These are phyloP conservation scores for Cryphonectria carpinicola DNA, from an alignment of 2,329 filamentous ascomycete species.

Conservation along the genomic window DNA sequence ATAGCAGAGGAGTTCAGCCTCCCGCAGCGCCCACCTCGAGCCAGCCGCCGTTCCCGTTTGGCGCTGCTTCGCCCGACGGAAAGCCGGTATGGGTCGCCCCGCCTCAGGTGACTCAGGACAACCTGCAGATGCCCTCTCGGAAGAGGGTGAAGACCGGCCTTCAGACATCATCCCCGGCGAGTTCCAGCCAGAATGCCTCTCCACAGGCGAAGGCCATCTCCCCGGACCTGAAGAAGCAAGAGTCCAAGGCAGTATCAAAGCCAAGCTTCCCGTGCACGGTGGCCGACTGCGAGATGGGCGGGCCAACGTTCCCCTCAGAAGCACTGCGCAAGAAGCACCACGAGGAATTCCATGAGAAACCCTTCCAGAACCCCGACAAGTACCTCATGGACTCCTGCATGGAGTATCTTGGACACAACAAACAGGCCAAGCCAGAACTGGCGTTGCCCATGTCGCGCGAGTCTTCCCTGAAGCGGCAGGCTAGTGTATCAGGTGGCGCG, in stretches of 20 bases:
- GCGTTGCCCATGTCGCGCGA: slow-evolving; percentile 57
- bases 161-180: slow-evolving; percentile 42
- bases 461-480: slow-evolving; percentile 55
- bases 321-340: slow-evolving; percentile 57
- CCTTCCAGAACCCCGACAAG: slow-evolving; percentile 57
- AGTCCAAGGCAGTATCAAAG: slow-evolving; percentile 42
- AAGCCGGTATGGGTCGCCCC: slow-evolving; percentile 60
- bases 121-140: slow-evolving; percentile 56
- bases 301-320: slow-evolving; percentile 56
- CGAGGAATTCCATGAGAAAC: slow-evolving; percentile 63
- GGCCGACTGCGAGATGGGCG: slow-evolving; percentile 56
- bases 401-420: slow-evolving; percentile 56
- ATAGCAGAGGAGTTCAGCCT: slow-evolving; percentile 51
- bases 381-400: slow-evolving; percentile 57
- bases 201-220: slow-evolving; percentile 48
- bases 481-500: slow-evolving; percentile 49
- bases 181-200: slow-evolving; percentile 33
- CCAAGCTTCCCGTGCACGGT: slow-evolving; percentile 57
- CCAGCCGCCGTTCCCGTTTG: slow-evolving; percentile 61
- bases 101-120: slow-evolving; percentile 55
- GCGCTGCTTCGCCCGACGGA: slow-evolving; percentile 61
- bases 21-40: slow-evolving; percentile 61
- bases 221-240: slow-evolving; percentile 47
- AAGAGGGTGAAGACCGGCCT: slow-evolving; percentile 59
- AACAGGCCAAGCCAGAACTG: slow-evolving; percentile 39